phyloP scores from a whole-genome alignment of 257 asterid genomes.

The Buddleja alternifolia region DNA sequence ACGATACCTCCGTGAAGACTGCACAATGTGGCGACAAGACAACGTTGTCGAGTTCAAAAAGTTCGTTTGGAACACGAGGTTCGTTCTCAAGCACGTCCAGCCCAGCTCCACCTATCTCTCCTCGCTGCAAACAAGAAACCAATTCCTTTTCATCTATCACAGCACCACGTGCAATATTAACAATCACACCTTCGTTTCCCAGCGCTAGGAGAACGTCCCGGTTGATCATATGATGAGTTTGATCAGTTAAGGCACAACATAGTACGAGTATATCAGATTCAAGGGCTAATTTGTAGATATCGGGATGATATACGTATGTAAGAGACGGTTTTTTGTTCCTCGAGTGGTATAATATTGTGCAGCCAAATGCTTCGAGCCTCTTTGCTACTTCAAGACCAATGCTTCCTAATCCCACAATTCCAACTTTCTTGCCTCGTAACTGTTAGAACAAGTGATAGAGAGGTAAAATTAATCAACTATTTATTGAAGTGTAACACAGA shows the following conservation, averaged over 20 bases:
- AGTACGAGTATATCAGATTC: conserved; percentile 52
- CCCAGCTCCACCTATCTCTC: conserved; percentile 64
- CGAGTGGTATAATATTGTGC: conserved; percentile 59
- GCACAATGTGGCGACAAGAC: conserved; percentile 66
- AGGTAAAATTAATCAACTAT: no score
- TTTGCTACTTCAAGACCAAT: conserved; percentile 73
- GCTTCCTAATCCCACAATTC: conserved; percentile 88
- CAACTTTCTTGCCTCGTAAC: conserved; percentile 72
- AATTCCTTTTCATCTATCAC: conserved; percentile 58
- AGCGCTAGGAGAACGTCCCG: conserved; percentile 57
- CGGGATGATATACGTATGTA: conserved; percentile 42
- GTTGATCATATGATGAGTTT: conserved; percentile 72
- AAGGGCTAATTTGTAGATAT: conserved; percentile 50
- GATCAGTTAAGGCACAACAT: conserved; percentile 61
- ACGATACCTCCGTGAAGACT: conserved; percentile 47
- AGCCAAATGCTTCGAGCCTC: conserved; percentile 74
- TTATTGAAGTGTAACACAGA: no score
- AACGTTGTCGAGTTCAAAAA: conserved; percentile 53
- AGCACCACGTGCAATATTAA: conserved; percentile 76
- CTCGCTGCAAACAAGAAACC: conserved; percentile 48
- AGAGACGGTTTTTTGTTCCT: conserved; percentile 48
- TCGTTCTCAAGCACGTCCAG: conserved; percentile 74
- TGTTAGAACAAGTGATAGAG: conserved; percentile 19
- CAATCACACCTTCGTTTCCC: conserved; percentile 61
- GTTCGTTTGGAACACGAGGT: conserved; percentile 51